Evolutionary conservation across 2,329 filamentous ascomycete genomes (phyloP).

Genomic region (Penicillium psychrosexuale): DNA sequence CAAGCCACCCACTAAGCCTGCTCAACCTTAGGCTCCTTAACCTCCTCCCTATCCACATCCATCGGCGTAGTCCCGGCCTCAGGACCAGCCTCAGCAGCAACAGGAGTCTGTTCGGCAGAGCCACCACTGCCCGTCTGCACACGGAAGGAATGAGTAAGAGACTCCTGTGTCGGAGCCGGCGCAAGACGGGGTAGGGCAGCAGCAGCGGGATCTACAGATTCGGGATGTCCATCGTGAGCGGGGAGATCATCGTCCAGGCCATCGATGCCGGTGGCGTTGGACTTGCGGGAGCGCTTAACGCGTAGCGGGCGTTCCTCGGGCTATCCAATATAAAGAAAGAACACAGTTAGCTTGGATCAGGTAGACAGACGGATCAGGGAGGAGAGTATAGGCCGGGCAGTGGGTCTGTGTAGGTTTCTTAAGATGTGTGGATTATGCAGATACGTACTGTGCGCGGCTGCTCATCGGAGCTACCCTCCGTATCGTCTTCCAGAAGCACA

Average conservation of each 20-base stretch:
- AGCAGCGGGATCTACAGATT: conserved; percentile 17
- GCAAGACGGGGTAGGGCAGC: conserved; percentile 35
- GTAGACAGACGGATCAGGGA: neutral
- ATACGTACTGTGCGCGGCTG: conserved; percentile 42
- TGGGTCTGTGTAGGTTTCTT: neutral
- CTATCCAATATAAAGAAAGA: conserved; percentile 23
- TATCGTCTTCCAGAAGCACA: conserved; percentile 39
- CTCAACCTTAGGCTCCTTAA: conserved; percentile 37
- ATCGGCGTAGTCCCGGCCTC: conserved; percentile 34
- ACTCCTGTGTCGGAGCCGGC: conserved; percentile 37
- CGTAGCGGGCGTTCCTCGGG: conserved; percentile 48
- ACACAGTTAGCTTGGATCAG: neutral
- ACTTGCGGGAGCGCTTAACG: conserved; percentile 43
- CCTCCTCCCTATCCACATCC: conserved; percentile 39
- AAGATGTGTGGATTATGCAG: neutral
- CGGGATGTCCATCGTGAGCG: conserved; percentile 20
- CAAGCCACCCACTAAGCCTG: conserved; percentile 7
- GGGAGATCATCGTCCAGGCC: conserved; percentile 27
- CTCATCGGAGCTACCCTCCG: conserved; percentile 45
- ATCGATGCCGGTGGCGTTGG: conserved; percentile 28
- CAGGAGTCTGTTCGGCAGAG: conserved; percentile 24
- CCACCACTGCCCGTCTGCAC: conserved; percentile 31
- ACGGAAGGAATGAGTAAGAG: conserved; percentile 39
- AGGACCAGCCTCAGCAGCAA: conserved; percentile 14
- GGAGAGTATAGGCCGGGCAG: neutral